phyloP scores from a whole-genome alignment of 2,329 filamentous ascomycete species.

The Pseudogymnoascus sp. region DNA sequence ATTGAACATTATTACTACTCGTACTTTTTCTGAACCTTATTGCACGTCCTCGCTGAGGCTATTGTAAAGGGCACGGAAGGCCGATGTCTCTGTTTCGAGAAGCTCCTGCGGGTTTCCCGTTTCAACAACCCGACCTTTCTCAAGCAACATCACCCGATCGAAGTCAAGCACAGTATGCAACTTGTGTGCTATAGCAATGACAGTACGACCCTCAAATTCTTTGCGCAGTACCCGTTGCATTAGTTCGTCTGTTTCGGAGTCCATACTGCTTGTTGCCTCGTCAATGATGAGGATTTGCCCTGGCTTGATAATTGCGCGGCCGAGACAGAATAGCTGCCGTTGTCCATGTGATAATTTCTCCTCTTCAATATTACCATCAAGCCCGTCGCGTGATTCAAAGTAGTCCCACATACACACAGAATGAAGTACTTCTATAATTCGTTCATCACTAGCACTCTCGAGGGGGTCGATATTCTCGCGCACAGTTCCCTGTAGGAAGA shows the following conservation, averaged over 20 bases:
- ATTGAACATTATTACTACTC: background rate
- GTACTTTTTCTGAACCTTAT: background rate
- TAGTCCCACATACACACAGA: conserved; percentile 48
- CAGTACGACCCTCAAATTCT: conserved; percentile 45
- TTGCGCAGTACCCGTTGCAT: conserved; percentile 47
- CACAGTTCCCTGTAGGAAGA: conserved; percentile 80
- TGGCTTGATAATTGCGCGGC: conserved; percentile 35
- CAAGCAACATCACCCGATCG: conserved; percentile 42
- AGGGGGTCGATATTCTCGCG: conserved; percentile 87
- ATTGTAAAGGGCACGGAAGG: background rate
- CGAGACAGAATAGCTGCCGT: conserved; percentile 40
- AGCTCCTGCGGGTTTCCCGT: conserved; percentile 43
- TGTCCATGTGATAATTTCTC: conserved; percentile 68
- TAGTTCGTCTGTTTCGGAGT: conserved; percentile 46
- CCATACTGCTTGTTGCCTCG: conserved; percentile 43
- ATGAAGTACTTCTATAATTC: conserved; percentile 74
- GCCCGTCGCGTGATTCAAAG: conserved; percentile 32
- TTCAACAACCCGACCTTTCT: conserved; percentile 59
- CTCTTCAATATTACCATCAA: conserved; percentile 39
- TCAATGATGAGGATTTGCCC: conserved; percentile 35
- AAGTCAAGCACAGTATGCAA: conserved; percentile 41
- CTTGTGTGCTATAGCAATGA: conserved; percentile 35
- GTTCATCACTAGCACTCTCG: conserved; percentile 68
- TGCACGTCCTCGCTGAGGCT: background rate
- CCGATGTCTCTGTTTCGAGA: background rate